Base-by-base conservation (phyloP, 163 green algal genomes). In the Picocystis sp. region DNA sequence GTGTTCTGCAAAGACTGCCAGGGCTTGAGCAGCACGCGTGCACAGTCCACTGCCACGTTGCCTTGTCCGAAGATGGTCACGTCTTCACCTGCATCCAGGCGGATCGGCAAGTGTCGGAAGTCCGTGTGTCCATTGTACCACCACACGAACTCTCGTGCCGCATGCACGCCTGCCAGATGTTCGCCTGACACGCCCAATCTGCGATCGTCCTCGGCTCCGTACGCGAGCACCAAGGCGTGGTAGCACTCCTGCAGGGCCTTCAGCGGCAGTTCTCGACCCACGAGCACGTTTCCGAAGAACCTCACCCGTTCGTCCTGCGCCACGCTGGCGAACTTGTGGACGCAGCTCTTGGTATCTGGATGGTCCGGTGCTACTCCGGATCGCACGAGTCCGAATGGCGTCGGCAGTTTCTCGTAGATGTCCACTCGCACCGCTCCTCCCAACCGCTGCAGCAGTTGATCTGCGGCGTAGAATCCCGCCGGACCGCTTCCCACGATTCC, bases 281-380 rank as follows among this genome's bases (percentile, higher is more conserved):
- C 10, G 2, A 35, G 57, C 21, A 93, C 83, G 58, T 88, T 86
- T 52, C 83, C 84, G 13, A 84, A 67, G 69, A 84, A 93, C 15
- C 38, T 49, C 3, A 83, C 64, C 2, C 76, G 55, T 3, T 62
- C 61, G 54, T 85, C 65, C n/a, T 54, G 10, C 47, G 47, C 48
- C 22, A 50, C 38, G 22, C 9, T 23, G 43, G 52, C 17, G 21
- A 61, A 57, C n/a, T 41, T 53, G 41, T 59, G 53, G 22, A 23
- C 35, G 22, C 57, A 52, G 11, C 33, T 50, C 81, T 98, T 98
- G 38, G 87, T 95, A 55, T 91, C 78, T 48, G 75, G 75, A 55
- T 98, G 89, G 61, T 98, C 89, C 6, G 89, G 89, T 0, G 89
- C 89, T n/a, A 98, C 89, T 2, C 89, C 89, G 59, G 14, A 70